Evolutionary conservation across 2,329 filamentous ascomycete genomes (phyloP).

Genomic region (Pseudocercospora macadamiae): DNA sequence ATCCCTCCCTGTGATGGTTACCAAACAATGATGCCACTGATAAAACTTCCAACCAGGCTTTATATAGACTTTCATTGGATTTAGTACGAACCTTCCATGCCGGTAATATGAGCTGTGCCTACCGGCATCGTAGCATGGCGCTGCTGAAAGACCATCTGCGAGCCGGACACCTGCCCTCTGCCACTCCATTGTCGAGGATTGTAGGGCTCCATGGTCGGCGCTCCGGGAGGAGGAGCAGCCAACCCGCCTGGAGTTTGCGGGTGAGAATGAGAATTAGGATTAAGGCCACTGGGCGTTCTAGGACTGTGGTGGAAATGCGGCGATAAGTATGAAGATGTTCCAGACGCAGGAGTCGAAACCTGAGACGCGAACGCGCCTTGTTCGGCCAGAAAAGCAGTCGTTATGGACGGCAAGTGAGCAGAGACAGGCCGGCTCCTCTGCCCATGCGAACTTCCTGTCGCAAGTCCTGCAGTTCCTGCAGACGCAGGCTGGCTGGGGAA

Average conservation of each 20-base stretch:
- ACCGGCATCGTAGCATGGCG: slow-evolving; percentile 33
- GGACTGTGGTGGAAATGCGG: slow-evolving; percentile 32
- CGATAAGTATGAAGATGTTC: slow-evolving; percentile 34
- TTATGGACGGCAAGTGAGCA: slow-evolving; percentile 31
- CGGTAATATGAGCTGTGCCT: slow-evolving; percentile 46
- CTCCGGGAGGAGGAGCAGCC: slow-evolving; percentile 18
- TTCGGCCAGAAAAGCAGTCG: slow-evolving; percentile 30
- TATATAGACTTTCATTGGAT: slow-evolving; percentile 10
- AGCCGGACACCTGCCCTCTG: slow-evolving; percentile 42
- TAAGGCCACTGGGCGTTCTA: slow-evolving; percentile 28
- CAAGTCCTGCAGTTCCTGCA: slow-evolving; percentile 33
- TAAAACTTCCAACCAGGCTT: background rate
- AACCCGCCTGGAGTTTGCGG: slow-evolving; percentile 20
- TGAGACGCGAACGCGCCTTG: slow-evolving; percentile 40
- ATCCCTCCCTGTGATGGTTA: background rate
- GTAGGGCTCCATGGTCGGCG: slow-evolving; percentile 44
- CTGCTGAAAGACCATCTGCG: slow-evolving; percentile 39
- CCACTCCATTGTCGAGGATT: slow-evolving; percentile 55
- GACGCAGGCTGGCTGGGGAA: slow-evolving; percentile 31
- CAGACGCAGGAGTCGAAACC: slow-evolving; percentile 42
- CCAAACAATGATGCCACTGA: slow-evolving; percentile 1
- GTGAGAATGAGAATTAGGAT: slow-evolving; percentile 29
- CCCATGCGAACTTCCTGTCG: slow-evolving; percentile 18
- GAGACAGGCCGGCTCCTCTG: slow-evolving; percentile 21
- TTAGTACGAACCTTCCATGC: slow-evolving; percentile 49